Base-by-base conservation (phyloP, 106 monocot genomes). In the Alisma plantagoaquatica region DNA sequence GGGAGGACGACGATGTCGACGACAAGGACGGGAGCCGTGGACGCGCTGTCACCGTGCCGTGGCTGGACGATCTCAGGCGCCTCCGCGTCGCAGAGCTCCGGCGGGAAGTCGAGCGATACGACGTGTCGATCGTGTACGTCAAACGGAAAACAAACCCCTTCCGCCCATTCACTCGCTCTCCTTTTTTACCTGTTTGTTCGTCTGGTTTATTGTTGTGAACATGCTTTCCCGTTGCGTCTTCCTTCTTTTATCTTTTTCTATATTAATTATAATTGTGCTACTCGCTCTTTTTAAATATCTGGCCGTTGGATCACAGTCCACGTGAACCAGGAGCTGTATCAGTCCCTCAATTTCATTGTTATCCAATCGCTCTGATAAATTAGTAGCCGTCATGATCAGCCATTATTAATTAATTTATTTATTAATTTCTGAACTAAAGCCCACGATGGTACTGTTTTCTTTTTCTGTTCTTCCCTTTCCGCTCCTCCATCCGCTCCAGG, bases 71-170 rank as follows among this genome's bases (percentile, higher is more conserved):
- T 38, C 85, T 91, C 48, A 80, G 91, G 23, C 62, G 62, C 57
- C 69, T 85, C 24, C 84, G 81, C 27, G 75, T 85, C 61, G 91
- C 78, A 38, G 92, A 92, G 70, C 82, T 92, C 73, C 81, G 82
- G 23, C 78, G 70, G n/a, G 82, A 86, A 61, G 76, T 92, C 65
- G 62, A 86, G 43, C 71, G 73, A 26, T 66, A 53, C 61, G 92
- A 92, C 50, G 60, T 76, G 29, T 92, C 82, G 35, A 92, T 92
- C 73, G 71, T 57, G 92, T 92, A 92, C 67, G 49, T 2, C 23
- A 25, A 12, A n/a, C n/a, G n/a, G n/a, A n/a, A n/a, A n/a, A n/a
- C n/a, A n/a, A n/a, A n/a, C n/a, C n/a, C n/a, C n/a, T n/a, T n/a
- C n/a, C n/a, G n/a, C n/a, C n/a, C 31, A 9, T 29, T n/a, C 1